phyloP scores from a whole-genome alignment of 805 yeast species.

The Soucietia sequanensis region DNA sequence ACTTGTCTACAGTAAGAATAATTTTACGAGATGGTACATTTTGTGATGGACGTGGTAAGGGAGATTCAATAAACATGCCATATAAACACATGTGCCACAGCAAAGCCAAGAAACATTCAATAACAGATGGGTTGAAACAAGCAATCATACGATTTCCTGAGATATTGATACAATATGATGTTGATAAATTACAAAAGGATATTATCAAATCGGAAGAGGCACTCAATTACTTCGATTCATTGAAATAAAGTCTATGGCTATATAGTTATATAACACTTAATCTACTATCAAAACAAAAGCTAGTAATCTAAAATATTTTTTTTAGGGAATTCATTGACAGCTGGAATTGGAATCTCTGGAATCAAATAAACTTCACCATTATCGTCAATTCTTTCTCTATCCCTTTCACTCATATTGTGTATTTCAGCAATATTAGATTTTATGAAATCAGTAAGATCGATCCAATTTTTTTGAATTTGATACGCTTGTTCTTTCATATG shows the following conservation, averaged over 20 bases:
- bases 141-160: constrained; percentile 39
- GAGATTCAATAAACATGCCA: constrained; percentile 32
- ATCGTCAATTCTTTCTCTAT: constrained; percentile 86
- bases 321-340: constrained; percentile 60
- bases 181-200: neutral
- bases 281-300: too few relatives aligned
- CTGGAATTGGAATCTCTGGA: constrained; percentile 74
- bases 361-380: constrained; percentile 78
- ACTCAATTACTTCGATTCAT: too few relatives aligned
- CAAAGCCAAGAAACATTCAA: constrained; percentile 47
- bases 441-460: constrained; percentile 54
- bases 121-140: constrained; percentile 43
- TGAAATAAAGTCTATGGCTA: too few relatives aligned
- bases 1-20: constrained; percentile 31
- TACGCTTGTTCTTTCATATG: constrained; percentile 74
- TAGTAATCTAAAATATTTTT: constrained; percentile 59
- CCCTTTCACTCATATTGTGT: constrained; percentile 76
- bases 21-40: constrained; percentile 45
- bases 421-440: constrained; percentile 70
- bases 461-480: constrained; percentile 69
- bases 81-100: constrained; percentile 31
- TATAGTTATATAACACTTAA: too few relatives aligned
- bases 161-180: constrained; percentile 26
- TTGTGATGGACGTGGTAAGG: constrained; percentile 38
- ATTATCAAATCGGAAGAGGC: neutral